Evolutionary conservation across 2,329 filamentous ascomycete species (phyloP).

Genomic region (Colletotrichum gigasporum): DNA sequence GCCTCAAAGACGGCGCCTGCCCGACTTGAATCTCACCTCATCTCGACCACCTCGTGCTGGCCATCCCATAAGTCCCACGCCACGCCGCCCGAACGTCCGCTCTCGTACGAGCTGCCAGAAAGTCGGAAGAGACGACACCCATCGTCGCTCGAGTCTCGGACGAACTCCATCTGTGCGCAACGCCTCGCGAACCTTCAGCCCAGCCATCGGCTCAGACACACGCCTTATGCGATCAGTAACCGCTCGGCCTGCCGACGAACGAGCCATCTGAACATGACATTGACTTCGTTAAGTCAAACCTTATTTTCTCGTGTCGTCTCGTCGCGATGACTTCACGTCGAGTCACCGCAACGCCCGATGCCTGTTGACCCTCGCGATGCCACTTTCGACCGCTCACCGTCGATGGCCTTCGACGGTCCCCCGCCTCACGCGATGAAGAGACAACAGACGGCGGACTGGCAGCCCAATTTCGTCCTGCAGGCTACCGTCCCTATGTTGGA

Average conservation of each 20-base stretch:
- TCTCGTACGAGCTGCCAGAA: conserved; percentile 16
- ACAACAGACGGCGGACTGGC: neutral
- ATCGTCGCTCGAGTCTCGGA: neutral
- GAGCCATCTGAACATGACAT: neutral
- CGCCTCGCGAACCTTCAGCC: conserved; percentile 3
- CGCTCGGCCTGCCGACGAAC: conserved; percentile 4
- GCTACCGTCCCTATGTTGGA: conserved; percentile 17
- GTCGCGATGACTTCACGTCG: neutral
- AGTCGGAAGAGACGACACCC: neutral
- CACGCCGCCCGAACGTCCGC: neutral
- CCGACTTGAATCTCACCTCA: neutral
- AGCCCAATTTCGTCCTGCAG: conserved; percentile 26
- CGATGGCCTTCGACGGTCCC: neutral
- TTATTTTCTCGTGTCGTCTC: neutral
- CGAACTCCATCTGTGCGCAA: conserved; percentile 27
- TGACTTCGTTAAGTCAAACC: neutral
- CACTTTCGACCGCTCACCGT: neutral
- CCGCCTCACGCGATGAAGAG: neutral
- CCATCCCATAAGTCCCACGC: neutral
- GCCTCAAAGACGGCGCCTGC: neutral
- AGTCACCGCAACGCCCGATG: neutral
- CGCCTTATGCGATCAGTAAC: neutral
- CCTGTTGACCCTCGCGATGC: neutral
- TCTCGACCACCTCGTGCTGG: neutral
- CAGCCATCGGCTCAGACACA: conserved; percentile 3